Base-by-base conservation (phyloP, 208 protist species). In the Phytomonas sp. region DNA sequence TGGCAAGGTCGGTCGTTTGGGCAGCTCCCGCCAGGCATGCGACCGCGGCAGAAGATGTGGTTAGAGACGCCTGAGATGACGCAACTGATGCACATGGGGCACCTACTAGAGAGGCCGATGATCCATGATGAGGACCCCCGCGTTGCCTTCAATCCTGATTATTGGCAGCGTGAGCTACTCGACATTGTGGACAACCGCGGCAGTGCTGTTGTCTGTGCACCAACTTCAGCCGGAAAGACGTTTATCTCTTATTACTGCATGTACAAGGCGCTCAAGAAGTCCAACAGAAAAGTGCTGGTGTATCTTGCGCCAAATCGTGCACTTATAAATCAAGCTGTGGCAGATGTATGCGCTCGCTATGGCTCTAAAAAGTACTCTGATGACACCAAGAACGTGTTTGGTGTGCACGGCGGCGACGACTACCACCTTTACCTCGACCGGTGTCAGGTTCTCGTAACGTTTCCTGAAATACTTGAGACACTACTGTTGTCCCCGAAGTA, bases 211-310 rank as follows among this genome's bases (percentile, higher is more conserved):
- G 92, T 98, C n/a, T 95, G 83, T 74, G 95, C 97, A 14, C 95
- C 97, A n/a, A 98, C 97, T 10, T 97, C 91, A 23, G 93, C 92
- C 30, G 92, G 92, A 62, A 99, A 99, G 80, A 99, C 96, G 0
- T 99, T 98, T 79, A 97, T 98, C 75, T 96, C 92, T 34, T 98
- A 95, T 77, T 98, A 98, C 82, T 91, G 84, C 74, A 98, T 99
- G 83, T 94, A 97, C 78, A 92, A 91, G 72, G 88, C 93, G 2
- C 84, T 97, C 29, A 80, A 83, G 45, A 85, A 80, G 45, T 93
- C 82, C 14, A 93, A 97, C 74, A 89, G 83, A 52, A 83, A 87
- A 56, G 80, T 98, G 23, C 92, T 98, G 11, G 91, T 98, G 2
- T 98, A 97, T 76, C 82, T 98, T 19, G 81, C 89, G 26, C 96